phyloP scores from a whole-genome alignment of 257 asterid species.

The Solanum microdontum region DNA sequence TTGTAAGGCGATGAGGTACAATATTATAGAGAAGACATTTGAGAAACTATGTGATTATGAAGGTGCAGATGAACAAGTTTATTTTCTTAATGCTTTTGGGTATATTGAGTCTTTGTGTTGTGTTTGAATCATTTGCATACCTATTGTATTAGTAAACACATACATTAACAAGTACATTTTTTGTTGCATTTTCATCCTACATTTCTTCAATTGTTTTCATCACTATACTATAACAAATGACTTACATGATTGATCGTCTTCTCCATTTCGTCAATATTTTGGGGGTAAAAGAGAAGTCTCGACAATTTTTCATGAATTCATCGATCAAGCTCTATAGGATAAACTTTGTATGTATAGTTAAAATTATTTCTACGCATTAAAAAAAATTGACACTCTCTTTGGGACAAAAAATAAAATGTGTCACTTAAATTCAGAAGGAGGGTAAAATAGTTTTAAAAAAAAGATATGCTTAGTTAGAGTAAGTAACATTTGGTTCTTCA shows the following conservation, averaged over 20 bases:
- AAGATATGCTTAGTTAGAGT: too few species aligned
- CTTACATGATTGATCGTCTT: not conserved
- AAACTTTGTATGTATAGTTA: not conserved
- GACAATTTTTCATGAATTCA: not conserved
- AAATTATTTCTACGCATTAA: too few species aligned
- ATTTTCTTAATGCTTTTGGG: not conserved
- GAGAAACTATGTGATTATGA: slow-evolving; percentile 15
- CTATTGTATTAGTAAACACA: not conserved
- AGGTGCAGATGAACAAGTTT: slow-evolving; percentile 1
- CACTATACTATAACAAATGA: not conserved
- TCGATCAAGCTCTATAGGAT: not conserved
- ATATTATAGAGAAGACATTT: not conserved
- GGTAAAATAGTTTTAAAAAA: too few species aligned
- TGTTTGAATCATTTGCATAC: not conserved
- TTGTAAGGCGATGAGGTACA: slow-evolving; percentile 8
- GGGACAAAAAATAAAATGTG: not conserved
- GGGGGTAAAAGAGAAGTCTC: not conserved
- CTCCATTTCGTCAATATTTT: not conserved
- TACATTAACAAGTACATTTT: not conserved
- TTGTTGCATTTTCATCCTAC: not conserved
- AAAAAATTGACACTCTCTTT: not conserved
- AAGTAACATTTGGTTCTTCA: too few species aligned
- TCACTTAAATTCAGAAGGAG: not conserved
- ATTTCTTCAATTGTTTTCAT: not conserved
- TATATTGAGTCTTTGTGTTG: slow-evolving; percentile 10